These are phyloP conservation scores for Fusarium miscanthi DNA, from an alignment of 2,329 filamentous ascomycete species.

Conservation along the genomic window DNA sequence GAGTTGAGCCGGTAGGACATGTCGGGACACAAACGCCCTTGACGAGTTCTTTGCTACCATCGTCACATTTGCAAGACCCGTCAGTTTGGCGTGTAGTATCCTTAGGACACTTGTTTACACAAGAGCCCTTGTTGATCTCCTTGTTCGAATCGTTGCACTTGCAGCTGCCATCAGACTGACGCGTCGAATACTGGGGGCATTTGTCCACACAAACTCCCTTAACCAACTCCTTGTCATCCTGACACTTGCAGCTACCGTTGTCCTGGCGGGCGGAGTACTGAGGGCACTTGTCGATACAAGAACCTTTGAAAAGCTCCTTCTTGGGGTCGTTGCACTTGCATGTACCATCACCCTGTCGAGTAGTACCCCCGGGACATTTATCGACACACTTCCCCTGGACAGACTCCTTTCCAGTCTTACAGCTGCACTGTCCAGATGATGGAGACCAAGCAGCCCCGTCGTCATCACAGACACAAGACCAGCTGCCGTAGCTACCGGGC, in stretches of 20 bases:
- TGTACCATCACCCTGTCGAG: background rate
- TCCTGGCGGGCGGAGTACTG: background rate
- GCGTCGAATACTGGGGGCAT: background rate
- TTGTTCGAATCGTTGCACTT: background rate
- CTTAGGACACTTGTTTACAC: background rate
- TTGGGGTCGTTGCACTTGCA: background rate
- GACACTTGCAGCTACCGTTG: background rate
- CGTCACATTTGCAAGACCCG: background rate
- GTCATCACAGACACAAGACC: background rate
- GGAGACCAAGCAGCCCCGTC: background rate
- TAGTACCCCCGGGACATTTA: background rate
- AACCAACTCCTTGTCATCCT: background rate
- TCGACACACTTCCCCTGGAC: background rate
- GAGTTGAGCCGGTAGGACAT: accelerated
- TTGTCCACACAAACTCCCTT: background rate
- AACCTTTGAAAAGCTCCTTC: background rate
- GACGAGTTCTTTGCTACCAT: background rate
- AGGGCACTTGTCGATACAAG: background rate
- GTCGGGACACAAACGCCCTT: background rate
- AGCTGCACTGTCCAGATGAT: background rate
- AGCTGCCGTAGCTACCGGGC: background rate
- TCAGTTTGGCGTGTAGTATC: background rate
- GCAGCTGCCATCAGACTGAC: background rate
- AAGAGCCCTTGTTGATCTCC: background rate
- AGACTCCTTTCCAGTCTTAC: background rate